phyloP scores from a whole-genome alignment of 768 basidiomycete species.

The Suillus alpinus region DNA sequence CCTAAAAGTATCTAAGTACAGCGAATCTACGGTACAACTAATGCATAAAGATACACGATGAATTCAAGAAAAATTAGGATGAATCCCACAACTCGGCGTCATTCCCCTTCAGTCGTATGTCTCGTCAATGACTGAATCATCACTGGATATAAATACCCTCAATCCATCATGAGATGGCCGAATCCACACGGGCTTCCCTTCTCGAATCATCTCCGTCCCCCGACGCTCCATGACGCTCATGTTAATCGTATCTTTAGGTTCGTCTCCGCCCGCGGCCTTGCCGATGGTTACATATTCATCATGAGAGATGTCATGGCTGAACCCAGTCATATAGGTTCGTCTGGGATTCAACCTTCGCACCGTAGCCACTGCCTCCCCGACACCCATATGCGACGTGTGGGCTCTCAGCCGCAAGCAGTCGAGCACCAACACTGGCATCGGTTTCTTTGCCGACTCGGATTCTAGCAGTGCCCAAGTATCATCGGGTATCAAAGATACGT shows the following conservation, averaged over 20 bases:
- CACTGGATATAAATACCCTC: constrained; percentile 44
- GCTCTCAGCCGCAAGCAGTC: constrained; percentile 68
- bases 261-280: constrained; percentile 43
- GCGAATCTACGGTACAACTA: neutral
- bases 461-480: constrained; percentile 58
- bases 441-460: constrained; percentile 11
- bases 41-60: neutral
- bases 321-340: constrained; percentile 72
- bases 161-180: constrained; percentile 78
- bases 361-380: constrained; percentile 57
- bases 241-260: constrained; percentile 15
- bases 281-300: constrained; percentile 72
- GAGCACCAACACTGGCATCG: constrained; percentile 58
- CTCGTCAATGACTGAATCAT: constrained; percentile 48
- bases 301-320: constrained; percentile 75
- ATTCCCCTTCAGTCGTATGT: constrained; percentile 36
- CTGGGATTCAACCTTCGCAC: constrained; percentile 56
- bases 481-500: constrained; percentile 79
- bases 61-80: neutral
- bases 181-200: constrained; percentile 53
- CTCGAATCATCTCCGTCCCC: constrained; percentile 46
- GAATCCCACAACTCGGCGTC: neutral
- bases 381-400: constrained; percentile 79
- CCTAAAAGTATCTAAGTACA: neutral
- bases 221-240: constrained; percentile 34